A percentile compares a stretch with the other conserved stretches of the same genome.
Evolutionary conservation across 192 early-diverging fungal species (phyloP).

Genomic region (Coemansia sp.): DNA sequence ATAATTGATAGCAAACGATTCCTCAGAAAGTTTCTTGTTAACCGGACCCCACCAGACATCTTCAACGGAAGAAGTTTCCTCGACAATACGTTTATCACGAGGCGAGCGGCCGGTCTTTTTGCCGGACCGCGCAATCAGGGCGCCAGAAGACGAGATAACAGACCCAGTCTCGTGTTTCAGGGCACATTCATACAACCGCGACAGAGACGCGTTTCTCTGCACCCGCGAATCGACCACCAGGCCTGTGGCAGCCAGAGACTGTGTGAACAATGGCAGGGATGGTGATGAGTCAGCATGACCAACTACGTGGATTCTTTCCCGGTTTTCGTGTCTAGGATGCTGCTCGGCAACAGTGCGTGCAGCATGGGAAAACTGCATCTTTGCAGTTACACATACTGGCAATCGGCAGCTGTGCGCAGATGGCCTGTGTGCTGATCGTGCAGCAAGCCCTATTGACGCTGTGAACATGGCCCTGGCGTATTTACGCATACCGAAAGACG

Average conservation of each 20-base stretch:
- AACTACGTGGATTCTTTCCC: background rate
- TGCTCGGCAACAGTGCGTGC: background rate
- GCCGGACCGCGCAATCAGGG: conserved; percentile 86
- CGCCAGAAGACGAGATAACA: conserved; percentile 86
- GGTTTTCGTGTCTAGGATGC: too few species aligned
- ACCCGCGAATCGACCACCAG: background rate
- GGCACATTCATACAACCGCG: conserved; percentile 87
- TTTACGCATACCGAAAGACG: background rate
- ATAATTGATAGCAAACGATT: conserved; percentile 89
- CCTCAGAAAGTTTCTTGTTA: conserved; percentile 84
- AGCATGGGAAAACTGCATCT: conserved; percentile 6
- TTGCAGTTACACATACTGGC: background rate
- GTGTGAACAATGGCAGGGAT: background rate
- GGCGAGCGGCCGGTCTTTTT: conserved; percentile 93
- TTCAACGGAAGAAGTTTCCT: conserved; percentile 75
- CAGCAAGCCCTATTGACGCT: background rate
- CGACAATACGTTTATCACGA: conserved; percentile 95
- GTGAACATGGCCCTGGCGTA: background rate
- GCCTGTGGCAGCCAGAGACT: conserved; percentile 9
- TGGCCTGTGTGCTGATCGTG: conserved; percentile 6
- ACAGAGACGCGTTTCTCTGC: conserved; percentile 71
- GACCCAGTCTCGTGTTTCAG: conserved; percentile 82
- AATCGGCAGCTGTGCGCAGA: background rate
- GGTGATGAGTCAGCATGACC: background rate
- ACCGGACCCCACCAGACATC: conserved; percentile 99